These are phyloP conservation scores for Coemansia sp. DNA, from an alignment of 192 early-diverging fungal species.

Conservation along the genomic window DNA sequence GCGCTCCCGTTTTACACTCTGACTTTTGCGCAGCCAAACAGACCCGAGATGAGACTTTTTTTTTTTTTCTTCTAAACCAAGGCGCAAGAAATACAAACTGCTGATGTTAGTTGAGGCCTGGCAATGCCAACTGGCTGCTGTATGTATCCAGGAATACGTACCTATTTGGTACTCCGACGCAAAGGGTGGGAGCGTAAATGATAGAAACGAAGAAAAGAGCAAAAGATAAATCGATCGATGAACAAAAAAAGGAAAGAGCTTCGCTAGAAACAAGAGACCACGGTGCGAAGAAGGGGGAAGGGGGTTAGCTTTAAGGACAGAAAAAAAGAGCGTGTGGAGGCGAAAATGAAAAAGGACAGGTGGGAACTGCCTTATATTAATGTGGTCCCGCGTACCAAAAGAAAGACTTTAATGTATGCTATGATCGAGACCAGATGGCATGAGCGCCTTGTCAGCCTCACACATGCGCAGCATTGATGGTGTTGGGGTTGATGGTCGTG, in stretches of 20 bases:
- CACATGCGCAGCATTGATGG: background rate
- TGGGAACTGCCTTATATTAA: conserved; percentile 15
- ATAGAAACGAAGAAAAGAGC: background rate
- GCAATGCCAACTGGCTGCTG: background rate
- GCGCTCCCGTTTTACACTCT: background rate
- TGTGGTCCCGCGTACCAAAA: background rate
- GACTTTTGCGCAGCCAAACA: background rate
- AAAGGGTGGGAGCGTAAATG: background rate
- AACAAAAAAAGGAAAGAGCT: conserved; percentile 12
- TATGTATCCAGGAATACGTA: background rate
- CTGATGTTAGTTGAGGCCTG: background rate
- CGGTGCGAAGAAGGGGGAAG: background rate
- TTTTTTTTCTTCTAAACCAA: background rate
- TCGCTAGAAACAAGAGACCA: background rate
- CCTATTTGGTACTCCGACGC: background rate
- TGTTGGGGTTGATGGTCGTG: background rate
- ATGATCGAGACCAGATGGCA: conserved; percentile 7
- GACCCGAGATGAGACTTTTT: background rate
- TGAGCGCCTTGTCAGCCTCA: conserved; percentile 6
- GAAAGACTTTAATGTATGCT: conserved; percentile 1
- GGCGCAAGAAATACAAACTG: background rate
- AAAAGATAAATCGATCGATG: background rate
- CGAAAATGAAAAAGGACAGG: conserved; percentile 3
- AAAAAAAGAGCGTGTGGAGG: conserved; percentile 19
- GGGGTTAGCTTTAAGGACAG: conserved; percentile 7